phyloP scores from a whole-genome alignment of 2,329 filamentous ascomycete genomes.

The Nemania sp. region DNA sequence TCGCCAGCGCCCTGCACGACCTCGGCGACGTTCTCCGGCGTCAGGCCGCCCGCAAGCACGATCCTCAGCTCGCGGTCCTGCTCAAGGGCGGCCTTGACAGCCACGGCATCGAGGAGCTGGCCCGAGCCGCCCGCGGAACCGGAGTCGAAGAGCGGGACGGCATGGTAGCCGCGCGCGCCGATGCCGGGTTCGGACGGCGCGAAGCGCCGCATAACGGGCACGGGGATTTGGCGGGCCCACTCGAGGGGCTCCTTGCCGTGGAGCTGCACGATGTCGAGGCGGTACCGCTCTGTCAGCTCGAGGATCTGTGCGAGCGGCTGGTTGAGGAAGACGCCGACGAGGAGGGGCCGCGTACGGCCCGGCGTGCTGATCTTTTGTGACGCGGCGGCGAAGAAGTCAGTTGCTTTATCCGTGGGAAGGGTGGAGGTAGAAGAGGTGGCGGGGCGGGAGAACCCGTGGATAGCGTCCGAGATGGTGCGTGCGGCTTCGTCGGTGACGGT shows the following conservation, averaged over 20 bases:
- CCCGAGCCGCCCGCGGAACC: conserved; percentile 79
- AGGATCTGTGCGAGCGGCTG: conserved; percentile 87
- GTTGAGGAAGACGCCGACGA: conserved; percentile 95
- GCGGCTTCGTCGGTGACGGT: conserved; percentile 84
- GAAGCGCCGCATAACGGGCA: conserved; percentile 91
- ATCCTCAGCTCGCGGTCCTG: conserved; percentile 78
- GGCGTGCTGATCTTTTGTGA: conserved; percentile 58
- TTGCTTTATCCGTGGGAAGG: conserved; percentile 54
- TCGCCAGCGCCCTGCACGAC: conserved; percentile 73
- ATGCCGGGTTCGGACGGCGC: conserved; percentile 80
- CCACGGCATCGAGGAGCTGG: conserved; percentile 76
- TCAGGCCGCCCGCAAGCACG: conserved; percentile 86
- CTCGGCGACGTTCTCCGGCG: conserved; percentile 79
- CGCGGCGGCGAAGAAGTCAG: conserved; percentile 79
- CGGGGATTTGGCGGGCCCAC: conserved; percentile 89
- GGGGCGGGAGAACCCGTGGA: conserved; percentile 68
- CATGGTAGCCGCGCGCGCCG: conserved; percentile 81
- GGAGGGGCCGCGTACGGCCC: conserved; percentile 69
- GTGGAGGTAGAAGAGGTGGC: conserved; percentile 43
- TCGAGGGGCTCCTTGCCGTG: conserved; percentile 93
- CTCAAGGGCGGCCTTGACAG: conserved; percentile 74
- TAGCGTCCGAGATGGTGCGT: conserved; percentile 79
- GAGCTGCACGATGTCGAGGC: conserved; percentile 89
- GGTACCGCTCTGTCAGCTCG: conserved; percentile 78
- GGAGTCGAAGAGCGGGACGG: conserved; percentile 86